Base-by-base conservation (phyloP, 805 yeast genomes). In the Suhomyces pyralidae region DNA sequence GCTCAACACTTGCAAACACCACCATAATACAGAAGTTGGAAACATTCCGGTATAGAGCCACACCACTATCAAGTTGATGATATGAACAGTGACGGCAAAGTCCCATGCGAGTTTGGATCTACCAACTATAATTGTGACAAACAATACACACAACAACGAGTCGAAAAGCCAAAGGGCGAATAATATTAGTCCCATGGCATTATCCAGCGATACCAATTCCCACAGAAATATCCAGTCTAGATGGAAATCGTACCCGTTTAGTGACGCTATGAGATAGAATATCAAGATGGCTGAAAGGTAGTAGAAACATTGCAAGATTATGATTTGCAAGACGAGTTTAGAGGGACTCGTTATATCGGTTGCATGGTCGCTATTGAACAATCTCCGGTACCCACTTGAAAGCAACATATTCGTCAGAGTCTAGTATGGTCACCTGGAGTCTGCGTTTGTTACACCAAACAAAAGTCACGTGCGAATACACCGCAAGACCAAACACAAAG, bases 41-140 rank as follows among this genome's bases (percentile, higher is more conserved):
- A 93, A 80, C 28, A 78, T 76, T 0, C 82, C 80, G 1, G 89
- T 77, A 57, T 82, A 83, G 1, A 81, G 54, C 83, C 89, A 84
- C 0, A 84, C 89, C 3, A 90, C 83, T 3, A 84, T 49, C 22
- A 93, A 68, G 69, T 93, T 86, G 48, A 94, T 80, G 20, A 87
- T 82, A 68, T 94, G 97, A 14, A 93, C 82, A 0, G 99, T 94
- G n/a, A 93, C 64, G 9, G 97, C 97, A 73, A 94, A 93, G 70
- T 93, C 99, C 88, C 97, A 88, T 0, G 97, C 98, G 48, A 93
- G 73, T 67, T 93, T 94, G 42, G 96, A 88, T 52, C 98, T 77
- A 0, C 98, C 97, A 10, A 93, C 97, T 25, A 93, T 84, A 1
- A 92, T 70, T 1, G 96, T 90, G 63, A 93, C 84, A 64, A 90